Evolutionary conservation across 805 yeast species (phyloP).

Genomic region (Hanseniaspora occidentalis): DNA sequence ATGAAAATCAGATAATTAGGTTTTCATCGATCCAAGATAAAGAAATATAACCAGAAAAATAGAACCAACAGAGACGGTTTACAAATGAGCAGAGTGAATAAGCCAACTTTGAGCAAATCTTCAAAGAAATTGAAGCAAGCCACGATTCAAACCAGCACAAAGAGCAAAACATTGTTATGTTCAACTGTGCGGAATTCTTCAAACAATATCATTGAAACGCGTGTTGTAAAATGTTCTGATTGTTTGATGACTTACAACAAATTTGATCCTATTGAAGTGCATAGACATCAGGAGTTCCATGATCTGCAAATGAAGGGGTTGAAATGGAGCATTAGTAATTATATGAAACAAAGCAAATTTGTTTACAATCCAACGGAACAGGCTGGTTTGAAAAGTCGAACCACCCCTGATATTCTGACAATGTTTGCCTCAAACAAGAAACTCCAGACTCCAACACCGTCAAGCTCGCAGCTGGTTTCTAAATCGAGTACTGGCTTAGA

Average conservation of each 20-base stretch:
- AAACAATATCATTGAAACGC: too few relatives aligned
- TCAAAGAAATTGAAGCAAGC: neutral
- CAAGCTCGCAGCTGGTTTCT: conserved; percentile 7
- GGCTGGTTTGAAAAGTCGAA: neutral
- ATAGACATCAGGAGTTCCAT: conserved; percentile 40
- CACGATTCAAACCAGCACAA: neutral
- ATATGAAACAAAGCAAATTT: neutral
- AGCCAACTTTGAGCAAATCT: neutral
- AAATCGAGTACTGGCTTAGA: neutral
- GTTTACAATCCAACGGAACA: neutral
- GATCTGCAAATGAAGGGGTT: conserved; percentile 35
- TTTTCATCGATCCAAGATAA: too few relatives aligned
- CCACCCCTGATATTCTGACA: neutral
- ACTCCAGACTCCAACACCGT: conserved; percentile 9
- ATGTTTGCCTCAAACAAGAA: neutral
- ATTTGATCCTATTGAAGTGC: conserved; percentile 11
- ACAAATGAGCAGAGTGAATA: neutral
- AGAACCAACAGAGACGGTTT: neutral
- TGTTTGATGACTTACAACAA: conserved; percentile 3
- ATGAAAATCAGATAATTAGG: too few relatives aligned
- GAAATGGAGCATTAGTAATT: conserved; percentile 27
- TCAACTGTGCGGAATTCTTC: too few relatives aligned
- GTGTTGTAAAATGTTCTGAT: conserved; percentile 20
- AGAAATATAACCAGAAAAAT: neutral
- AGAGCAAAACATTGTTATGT: conserved; percentile 3